phyloP scores from a whole-genome alignment of 164 flowering plant genomes.

The Liriodendron chinense region DNA sequence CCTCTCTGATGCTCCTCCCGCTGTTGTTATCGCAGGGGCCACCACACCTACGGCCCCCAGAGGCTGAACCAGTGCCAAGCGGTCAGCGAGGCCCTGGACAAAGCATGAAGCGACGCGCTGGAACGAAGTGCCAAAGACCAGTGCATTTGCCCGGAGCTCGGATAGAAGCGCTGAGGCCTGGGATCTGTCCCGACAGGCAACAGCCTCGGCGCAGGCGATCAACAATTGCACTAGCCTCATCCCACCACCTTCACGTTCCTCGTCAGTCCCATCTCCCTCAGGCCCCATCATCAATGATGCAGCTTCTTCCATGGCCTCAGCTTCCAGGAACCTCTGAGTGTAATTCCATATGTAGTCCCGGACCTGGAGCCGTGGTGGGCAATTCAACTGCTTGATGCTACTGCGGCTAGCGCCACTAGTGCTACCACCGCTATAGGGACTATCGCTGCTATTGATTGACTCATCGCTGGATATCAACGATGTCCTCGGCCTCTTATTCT shows the following conservation, averaged over 20 bases:
- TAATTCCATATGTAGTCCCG: conserved; percentile 51
- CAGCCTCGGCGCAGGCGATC: conserved; percentile 60
- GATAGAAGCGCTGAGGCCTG: conserved; percentile 49
- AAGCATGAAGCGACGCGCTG: conserved; percentile 71
- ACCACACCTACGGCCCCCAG: conserved; percentile 42
- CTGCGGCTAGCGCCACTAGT: conserved; percentile 11
- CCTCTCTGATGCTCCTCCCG: conserved; percentile 25
- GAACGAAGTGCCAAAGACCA: conserved; percentile 62
- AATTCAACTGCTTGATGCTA: conserved; percentile 18
- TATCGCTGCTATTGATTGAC: conserved; percentile 17
- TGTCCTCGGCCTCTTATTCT: conserved; percentile 14
- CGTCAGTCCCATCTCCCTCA: conserved; percentile 15
- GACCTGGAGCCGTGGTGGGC: conserved; percentile 35
- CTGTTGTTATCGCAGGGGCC: conserved; percentile 19
- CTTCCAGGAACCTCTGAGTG: conserved; percentile 39
- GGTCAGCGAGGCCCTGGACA: conserved; percentile 52
- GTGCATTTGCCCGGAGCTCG: conserved; percentile 48
- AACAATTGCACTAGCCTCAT: conserved; percentile 54
- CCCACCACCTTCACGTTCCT: conserved; percentile 32
- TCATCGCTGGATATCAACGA: conserved; percentile 19
- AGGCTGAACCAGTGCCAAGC: conserved; percentile 48
- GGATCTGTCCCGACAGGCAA: conserved; percentile 59
- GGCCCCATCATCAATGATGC: neutral
- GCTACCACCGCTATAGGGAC: neutral
- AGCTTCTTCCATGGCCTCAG: conserved; percentile 50